Percentiles rank a stretch among this genome's conserved stretches.
phyloP scores from a whole-genome alignment of 2,329 filamentous ascomycete species.

The Chaetothyriales sp. region DNA sequence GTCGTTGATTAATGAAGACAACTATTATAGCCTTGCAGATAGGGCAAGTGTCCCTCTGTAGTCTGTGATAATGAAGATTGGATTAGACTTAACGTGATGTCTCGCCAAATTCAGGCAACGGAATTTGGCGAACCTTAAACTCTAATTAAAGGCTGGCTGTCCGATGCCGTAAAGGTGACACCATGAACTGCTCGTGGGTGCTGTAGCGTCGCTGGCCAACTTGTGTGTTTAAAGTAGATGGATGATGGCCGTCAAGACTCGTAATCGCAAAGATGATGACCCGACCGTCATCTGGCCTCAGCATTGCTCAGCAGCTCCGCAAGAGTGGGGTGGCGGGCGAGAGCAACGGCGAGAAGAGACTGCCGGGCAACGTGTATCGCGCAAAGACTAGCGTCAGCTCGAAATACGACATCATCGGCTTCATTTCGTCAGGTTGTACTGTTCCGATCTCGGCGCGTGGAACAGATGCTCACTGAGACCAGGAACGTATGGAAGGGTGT shows the following conservation, averaged over 20 bases:
- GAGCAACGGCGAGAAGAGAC: slow-evolving; percentile 20
- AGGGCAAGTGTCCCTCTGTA: no score
- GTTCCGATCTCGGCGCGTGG: not conserved
- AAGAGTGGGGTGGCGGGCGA: slow-evolving; percentile 9
- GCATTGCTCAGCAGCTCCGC: slow-evolving; percentile 13
- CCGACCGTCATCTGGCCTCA: slow-evolving; percentile 11
- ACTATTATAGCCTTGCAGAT: no score
- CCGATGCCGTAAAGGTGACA: no score
- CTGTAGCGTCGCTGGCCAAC: no score
- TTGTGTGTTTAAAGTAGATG: not conserved
- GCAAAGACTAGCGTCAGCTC: slow-evolving; percentile 80
- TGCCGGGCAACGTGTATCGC: slow-evolving; percentile 39
- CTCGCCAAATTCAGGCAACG: no score
- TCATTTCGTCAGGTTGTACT: slow-evolving; percentile 60
- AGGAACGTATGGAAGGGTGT: slow-evolving; percentile 93
- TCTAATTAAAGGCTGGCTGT: no score
- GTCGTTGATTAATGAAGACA: no score
- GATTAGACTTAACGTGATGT: no score
- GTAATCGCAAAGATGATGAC: slow-evolving; percentile 6
- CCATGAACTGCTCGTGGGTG: no score
- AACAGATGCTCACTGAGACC: not conserved
- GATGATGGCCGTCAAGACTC: not conserved
- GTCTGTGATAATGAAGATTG: no score
- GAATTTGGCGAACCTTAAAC: no score
- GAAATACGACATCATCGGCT: slow-evolving; percentile 84